Percentiles rank a stretch among this genome's conserved stretches.
Evolutionary conservation across 2,329 filamentous ascomycete genomes (phyloP).

Genomic region (Colletotrichum eleusines): DNA sequence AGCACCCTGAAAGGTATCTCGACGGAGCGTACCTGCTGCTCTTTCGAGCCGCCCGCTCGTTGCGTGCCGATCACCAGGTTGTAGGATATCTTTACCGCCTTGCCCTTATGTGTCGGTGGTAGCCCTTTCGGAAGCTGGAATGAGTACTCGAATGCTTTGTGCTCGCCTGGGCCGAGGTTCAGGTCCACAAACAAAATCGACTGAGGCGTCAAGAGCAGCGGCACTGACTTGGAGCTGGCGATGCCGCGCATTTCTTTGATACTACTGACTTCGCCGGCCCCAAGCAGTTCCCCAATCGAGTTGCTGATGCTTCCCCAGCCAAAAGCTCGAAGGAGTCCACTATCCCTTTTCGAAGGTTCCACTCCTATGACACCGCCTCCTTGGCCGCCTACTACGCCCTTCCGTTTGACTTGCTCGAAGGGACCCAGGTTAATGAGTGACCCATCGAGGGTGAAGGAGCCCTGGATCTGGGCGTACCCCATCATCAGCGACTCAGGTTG

Average conservation of each 20-base stretch:
- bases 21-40: constrained; percentile 89
- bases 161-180: constrained; percentile 87
- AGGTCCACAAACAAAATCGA: constrained; percentile 96
- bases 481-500: constrained; percentile 90
- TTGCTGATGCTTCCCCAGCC: constrained; percentile 91
- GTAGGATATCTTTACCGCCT: constrained; percentile 94
- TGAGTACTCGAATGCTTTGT: constrained; percentile 85
- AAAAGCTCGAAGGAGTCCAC: constrained; percentile 83
- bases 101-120: constrained; percentile 91
- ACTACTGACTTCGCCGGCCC: constrained; percentile 87
- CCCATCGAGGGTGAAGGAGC: constrained; percentile 91
- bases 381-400: constrained; percentile 88
- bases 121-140: constrained; percentile 89
- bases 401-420: constrained; percentile 96
- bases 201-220: constrained; percentile 93
- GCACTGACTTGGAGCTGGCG: constrained; percentile 87
- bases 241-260: constrained; percentile 95
- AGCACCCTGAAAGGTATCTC: constrained; percentile 94
- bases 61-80: constrained; percentile 93
- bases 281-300: constrained; percentile 89
- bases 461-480: constrained; percentile 95
- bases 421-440: constrained; percentile 89
- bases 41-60: constrained; percentile 79
- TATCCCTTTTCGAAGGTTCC: constrained; percentile 78
- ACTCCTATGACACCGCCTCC: constrained; percentile 88